These are phyloP conservation scores for Microsporum canis DNA, from an alignment of 2,329 filamentous ascomycete genomes.

Conservation along the genomic window DNA sequence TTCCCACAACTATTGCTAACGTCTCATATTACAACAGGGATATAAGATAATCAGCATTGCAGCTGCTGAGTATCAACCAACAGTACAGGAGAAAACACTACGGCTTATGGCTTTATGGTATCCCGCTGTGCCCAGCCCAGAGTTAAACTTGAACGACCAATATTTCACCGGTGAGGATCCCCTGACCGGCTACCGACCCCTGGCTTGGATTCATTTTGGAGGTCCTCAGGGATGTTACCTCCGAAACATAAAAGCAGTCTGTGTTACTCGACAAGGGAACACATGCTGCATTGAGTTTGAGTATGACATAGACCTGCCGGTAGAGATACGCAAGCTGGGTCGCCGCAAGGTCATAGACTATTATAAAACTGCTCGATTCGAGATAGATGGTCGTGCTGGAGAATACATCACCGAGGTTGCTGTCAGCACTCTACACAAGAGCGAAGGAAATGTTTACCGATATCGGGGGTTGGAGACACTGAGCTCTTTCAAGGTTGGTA, in stretches of 20 bases:
- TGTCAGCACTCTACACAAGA: neutral
- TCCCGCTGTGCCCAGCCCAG: neutral
- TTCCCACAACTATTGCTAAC: neutral
- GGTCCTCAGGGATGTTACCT: neutral
- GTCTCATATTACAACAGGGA: neutral
- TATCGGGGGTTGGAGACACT: neutral
- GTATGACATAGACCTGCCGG: neutral
- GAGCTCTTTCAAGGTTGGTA: neutral
- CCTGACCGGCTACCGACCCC: neutral
- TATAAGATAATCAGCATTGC: constrained; percentile 1
- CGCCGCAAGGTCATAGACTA: neutral
- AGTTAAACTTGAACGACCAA: neutral
- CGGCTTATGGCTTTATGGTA: neutral
- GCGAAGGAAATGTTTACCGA: neutral
- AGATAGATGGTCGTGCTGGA: neutral
- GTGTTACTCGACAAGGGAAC: neutral
- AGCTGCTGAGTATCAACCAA: neutral
- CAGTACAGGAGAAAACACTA: neutral
- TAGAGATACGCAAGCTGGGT: neutral
- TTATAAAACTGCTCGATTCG: neutral
- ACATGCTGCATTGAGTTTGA: neutral
- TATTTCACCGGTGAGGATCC: neutral
- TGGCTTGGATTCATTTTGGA: neutral
- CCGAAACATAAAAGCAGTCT: neutral
- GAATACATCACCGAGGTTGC: neutral